A percentile compares a stretch with the other conserved stretches of the same genome.
Evolutionary conservation across 768 basidiomycete species (phyloP).

Genomic region (Suillus variegatus): DNA sequence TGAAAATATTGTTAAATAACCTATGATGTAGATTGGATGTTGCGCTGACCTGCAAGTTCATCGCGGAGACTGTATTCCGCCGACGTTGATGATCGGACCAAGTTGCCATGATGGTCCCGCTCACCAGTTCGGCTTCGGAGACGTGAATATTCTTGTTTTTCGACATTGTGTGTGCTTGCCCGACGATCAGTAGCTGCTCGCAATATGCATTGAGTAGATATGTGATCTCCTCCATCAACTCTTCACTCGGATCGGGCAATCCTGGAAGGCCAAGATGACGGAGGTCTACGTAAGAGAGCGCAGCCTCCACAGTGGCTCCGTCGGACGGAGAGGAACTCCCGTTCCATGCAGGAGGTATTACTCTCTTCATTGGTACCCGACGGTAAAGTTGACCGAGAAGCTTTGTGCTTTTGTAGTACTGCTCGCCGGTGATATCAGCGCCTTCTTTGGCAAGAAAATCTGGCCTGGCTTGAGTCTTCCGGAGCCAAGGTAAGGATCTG

Average conservation of each 20-base stretch:
- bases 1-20: conserved; percentile 18
- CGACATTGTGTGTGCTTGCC: conserved; percentile 35
- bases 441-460: conserved; percentile 73
- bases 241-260: conserved; percentile 21
- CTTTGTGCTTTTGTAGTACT: conserved; percentile 52
- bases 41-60: conserved; percentile 44
- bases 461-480: conserved; percentile 40
- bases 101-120: conserved; percentile 47
- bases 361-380: conserved; percentile 39
- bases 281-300: conserved; percentile 25
- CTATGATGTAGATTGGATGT: not conserved
- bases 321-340: conserved; percentile 23
- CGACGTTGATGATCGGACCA: conserved; percentile 45
- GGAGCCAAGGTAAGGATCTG: conserved; percentile 42
- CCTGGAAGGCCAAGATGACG: conserved; percentile 32
- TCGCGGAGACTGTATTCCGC: conserved; percentile 39
- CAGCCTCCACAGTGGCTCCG: conserved; percentile 25
- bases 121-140: conserved; percentile 45
- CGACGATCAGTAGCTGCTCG: conserved; percentile 36
- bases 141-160: conserved; percentile 36
- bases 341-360: conserved; percentile 28
- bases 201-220: conserved; percentile 38
- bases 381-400: conserved; percentile 68
- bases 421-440: conserved; percentile 13
- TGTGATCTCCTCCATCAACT: conserved; percentile 38